Percentiles rank a stretch among this genome's conserved stretches.
phyloP scores from a whole-genome alignment of 805 yeast genomes.

The Wickerhamomyces bovis region DNA sequence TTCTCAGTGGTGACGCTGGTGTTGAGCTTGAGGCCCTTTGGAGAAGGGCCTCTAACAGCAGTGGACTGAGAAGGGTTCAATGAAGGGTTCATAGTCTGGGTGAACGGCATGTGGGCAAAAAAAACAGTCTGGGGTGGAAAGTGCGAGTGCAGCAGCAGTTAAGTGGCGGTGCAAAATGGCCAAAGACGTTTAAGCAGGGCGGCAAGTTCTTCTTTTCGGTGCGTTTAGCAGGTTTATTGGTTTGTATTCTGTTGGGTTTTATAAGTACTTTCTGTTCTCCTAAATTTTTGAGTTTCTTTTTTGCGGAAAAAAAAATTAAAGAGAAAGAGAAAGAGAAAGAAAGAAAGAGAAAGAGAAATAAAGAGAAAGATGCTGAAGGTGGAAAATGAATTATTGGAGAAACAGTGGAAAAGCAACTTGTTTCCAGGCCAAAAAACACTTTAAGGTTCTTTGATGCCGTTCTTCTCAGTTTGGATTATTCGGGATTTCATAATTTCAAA shows the following conservation, averaged over 20 bases:
- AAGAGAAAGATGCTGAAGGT: no score
- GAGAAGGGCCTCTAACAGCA: neutral
- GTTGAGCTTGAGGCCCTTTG: neutral
- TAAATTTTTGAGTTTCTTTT: neutral
- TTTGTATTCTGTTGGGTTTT: neutral
- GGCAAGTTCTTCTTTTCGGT: no score
- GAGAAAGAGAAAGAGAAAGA: no score
- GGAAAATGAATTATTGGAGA: no score
- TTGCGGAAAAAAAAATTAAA: neutral
- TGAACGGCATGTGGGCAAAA: neutral
- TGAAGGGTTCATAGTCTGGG: neutral
- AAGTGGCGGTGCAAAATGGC: neutral
- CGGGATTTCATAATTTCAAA: no score
- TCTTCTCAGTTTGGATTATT: no score
- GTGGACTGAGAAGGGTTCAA: neutral
- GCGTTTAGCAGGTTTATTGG: no score
- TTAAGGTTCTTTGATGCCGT: no score
- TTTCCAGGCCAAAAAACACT: no score
- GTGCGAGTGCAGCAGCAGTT: neutral
- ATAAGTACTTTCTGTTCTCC: no score
- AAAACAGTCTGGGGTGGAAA: neutral
- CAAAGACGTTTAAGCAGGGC: neutral
- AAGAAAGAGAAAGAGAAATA: no score
- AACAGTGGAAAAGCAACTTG: no score
- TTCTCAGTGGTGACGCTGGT: neutral